Conservation (phyloP, 805 yeast genomes). For the Spathaspora hagerdaliae region DNA sequence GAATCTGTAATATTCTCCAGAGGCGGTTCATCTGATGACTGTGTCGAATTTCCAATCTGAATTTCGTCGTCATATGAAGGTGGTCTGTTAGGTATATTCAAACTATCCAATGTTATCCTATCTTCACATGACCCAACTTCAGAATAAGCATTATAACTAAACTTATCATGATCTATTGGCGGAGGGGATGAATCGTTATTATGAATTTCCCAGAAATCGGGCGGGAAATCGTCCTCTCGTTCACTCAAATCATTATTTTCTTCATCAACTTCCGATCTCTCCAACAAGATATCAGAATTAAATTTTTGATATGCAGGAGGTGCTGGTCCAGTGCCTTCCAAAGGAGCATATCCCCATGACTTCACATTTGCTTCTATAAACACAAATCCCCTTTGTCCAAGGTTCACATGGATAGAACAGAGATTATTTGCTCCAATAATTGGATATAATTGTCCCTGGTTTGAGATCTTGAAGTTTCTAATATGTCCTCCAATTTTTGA, state of each 20-base stretch:
- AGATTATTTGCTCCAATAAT: conserved; percentile 81
- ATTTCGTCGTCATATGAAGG: conserved; percentile 30
- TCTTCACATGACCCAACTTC: conserved; percentile 38
- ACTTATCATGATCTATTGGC: conserved; percentile 22
- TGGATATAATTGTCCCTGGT: conserved; percentile 69
- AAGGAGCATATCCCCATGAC: conserved; percentile 94
- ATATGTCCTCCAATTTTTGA: conserved; percentile 77
- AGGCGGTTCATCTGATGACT: too few species aligned
- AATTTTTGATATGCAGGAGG: conserved; percentile 90
- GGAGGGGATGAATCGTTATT: neutral
- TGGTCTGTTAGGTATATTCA: conserved; percentile 31
- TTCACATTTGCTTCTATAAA: conserved; percentile 90
- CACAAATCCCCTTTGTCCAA: conserved; percentile 88
- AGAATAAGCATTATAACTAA: conserved; percentile 36
- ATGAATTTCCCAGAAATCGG: conserved; percentile 46
- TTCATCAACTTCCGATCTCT: conserved; percentile 53
- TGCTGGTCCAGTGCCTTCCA: conserved; percentile 83
- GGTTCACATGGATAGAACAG: conserved; percentile 79
- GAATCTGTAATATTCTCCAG: too few species aligned
- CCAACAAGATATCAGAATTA: conserved; percentile 73
- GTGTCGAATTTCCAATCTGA: conserved; percentile 1
- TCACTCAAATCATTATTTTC: conserved; percentile 41
- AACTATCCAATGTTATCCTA: conserved; percentile 37
- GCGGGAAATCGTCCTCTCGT: conserved; percentile 50
- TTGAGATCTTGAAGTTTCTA: conserved; percentile 58